Evolutionary conservation across 768 basidiomycete species (phyloP).

Genomic region (Pisolithus orientalis): DNA sequence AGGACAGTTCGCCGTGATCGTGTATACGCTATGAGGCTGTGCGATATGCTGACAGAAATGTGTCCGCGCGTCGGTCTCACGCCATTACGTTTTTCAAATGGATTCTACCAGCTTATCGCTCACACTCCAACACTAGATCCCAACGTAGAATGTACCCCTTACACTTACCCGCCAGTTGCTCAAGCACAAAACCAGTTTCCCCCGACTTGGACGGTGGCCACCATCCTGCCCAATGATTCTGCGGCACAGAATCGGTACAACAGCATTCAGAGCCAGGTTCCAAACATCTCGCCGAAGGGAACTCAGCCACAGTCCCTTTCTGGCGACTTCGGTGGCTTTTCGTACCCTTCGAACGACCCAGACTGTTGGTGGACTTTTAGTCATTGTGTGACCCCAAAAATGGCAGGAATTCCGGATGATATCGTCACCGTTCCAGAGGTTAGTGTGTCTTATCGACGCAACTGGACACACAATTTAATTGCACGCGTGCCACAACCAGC

Average conservation of each 20-base stretch:
- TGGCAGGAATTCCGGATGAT: conserved; percentile 33
- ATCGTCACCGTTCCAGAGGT: conserved; percentile 30
- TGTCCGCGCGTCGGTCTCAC: not conserved
- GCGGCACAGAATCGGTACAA: conserved; percentile 34
- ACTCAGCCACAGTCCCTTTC: conserved; percentile 2
- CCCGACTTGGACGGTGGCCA: conserved; percentile 32
- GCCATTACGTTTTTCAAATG: not conserved
- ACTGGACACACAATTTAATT: not conserved
- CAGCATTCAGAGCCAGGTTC: conserved; percentile 33
- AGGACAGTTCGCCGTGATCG: too few relatives aligned
- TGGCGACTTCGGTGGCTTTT: not conserved
- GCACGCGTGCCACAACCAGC: conserved; percentile 24
- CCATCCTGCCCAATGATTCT: conserved; percentile 33
- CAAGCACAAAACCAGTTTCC: conserved; percentile 32
- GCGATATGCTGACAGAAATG: not conserved
- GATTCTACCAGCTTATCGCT: not conserved
- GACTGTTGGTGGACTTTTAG: conserved; percentile 35
- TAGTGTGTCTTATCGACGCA: not conserved
- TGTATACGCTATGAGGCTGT: not conserved
- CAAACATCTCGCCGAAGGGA: conserved; percentile 36
- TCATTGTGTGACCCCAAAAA: conserved; percentile 39
- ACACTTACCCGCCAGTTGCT: conserved; percentile 32
- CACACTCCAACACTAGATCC: conserved; percentile 17
- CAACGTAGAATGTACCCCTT: conserved; percentile 35
- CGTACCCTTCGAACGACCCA: conserved; percentile 1